A percentile compares a stretch with the other conserved stretches of the same genome.
Evolutionary conservation across 2,329 filamentous ascomycete species (phyloP).

Genomic region (Fusarium sacchari): DNA sequence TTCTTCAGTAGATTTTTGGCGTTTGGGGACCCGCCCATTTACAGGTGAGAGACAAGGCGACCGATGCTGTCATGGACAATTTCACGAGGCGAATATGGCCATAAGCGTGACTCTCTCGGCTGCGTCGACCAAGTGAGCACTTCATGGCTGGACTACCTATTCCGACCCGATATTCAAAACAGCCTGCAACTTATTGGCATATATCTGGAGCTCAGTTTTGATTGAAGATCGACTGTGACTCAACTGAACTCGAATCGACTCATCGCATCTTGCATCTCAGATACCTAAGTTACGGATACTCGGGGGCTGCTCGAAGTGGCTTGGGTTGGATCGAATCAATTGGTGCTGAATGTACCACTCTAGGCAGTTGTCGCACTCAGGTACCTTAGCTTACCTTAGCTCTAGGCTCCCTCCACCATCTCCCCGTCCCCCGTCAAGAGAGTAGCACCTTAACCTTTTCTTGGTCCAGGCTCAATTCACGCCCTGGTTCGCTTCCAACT

Average conservation of each 20-base stretch:
- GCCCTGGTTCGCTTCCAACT: slow-evolving; percentile 31
- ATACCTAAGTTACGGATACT: no score
- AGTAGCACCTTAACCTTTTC: slow-evolving; percentile 42
- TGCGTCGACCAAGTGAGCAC: slow-evolving; percentile 30
- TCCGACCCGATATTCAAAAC: background rate
- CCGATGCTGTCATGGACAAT: slow-evolving; percentile 37
- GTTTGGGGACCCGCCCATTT: slow-evolving; percentile 18
- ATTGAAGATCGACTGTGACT: slow-evolving; percentile 9
- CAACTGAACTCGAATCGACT: slow-evolving; percentile 5
- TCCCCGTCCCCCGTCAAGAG: slow-evolving; percentile 31
- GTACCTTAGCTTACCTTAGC: slow-evolving; percentile 28
- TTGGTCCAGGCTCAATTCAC: slow-evolving; percentile 41
- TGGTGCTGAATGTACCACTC: slow-evolving; percentile 19
- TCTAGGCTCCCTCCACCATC: slow-evolving; percentile 34
- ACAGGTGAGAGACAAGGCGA: slow-evolving; percentile 20
- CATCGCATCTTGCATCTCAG: background rate
- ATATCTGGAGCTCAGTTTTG: background rate
- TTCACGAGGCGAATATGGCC: slow-evolving; percentile 13
- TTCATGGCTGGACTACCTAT: background rate
- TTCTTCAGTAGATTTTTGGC: slow-evolving; percentile 7
- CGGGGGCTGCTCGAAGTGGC: slow-evolving; percentile 32
- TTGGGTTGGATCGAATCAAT: slow-evolving; percentile 23
- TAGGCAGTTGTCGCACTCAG: slow-evolving; percentile 34
- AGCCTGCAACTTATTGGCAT: background rate
- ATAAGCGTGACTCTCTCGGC: slow-evolving; percentile 27